phyloP scores from a whole-genome alignment of 805 yeast species.

The Candida anglica region DNA sequence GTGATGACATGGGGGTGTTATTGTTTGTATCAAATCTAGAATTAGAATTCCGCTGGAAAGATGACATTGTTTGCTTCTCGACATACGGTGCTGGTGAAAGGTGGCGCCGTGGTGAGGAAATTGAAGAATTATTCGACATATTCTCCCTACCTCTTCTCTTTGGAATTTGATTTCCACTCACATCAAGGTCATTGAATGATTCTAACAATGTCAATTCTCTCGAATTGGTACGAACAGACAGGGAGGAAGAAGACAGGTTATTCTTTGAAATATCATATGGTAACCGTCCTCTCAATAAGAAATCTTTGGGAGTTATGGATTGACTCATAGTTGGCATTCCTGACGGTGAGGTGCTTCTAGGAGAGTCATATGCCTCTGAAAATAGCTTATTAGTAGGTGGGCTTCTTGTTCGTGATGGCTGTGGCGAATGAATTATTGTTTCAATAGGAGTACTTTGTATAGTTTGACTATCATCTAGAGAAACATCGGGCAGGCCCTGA shows the following conservation, averaged over 20 bases:
- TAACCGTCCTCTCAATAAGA: conserved; percentile 20
- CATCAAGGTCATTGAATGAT: conserved; percentile 21
- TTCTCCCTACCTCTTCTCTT: conserved; percentile 5
- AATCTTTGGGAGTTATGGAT: conserved; percentile 47
- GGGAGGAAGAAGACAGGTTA: conserved; percentile 1
- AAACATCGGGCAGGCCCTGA: too few relatives aligned
- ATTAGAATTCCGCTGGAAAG: conserved; percentile 51
- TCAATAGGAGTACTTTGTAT: background rate
- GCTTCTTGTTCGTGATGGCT: conserved; percentile 30
- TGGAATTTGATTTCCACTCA: conserved; percentile 9
- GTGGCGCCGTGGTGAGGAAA: conserved; percentile 53
- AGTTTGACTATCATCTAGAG: background rate
- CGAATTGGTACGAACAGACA: background rate
- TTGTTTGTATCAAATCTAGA: conserved; percentile 9
- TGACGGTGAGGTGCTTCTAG: background rate
- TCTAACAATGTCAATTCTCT: conserved; percentile 1
- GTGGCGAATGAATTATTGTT: conserved; percentile 24
- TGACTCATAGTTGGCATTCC: conserved; percentile 8
- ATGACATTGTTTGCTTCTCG: conserved; percentile 52
- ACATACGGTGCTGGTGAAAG: conserved; percentile 50
- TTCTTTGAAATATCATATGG: background rate
- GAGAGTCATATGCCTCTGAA: conserved; percentile 7
- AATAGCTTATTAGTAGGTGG: conserved; percentile 16
- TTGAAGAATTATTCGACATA: conserved; percentile 18
- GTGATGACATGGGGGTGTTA: conserved; percentile 54